Base-by-base conservation (phyloP, 345 rosid species). In the Psidium friedrichsthalianum region DNA sequence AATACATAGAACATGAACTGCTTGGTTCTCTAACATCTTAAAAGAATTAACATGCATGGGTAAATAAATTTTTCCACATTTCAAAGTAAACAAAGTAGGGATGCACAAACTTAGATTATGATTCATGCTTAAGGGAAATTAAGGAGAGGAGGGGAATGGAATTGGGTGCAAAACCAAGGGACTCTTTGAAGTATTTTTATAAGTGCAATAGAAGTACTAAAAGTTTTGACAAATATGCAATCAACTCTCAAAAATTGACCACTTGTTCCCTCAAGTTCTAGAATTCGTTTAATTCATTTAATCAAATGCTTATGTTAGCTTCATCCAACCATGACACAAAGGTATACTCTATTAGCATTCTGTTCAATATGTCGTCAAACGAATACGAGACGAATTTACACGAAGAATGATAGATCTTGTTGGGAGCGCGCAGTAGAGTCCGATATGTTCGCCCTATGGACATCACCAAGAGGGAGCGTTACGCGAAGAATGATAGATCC, bases 361-460 rank as follows among this genome's bases (percentile, higher is more conserved):
- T 0, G 1, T 58, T 58, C 32, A 58, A n/a, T 11, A 0, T 58
- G n/a, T 58, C 18, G 5, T 58, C n/a, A 3, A n/a, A n/a, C 2
- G 10, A 27, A 3, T 59, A 5, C 74, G 13, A 27, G 29, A 59
- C 14, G 18, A 20, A 59, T 32, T 18, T 59, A 59, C 0, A 10
- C 27, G 20, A 20, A 59, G 74, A 59, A 27, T 49, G 51, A 10
- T 49, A 49, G 36, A 36, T 36, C 36, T 3, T 36, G 3, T 36
- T 36, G 36, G 36, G 36, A 36, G n/a, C n/a, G n/a, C n/a, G n/a
- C n/a, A n/a, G n/a, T n/a, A n/a, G n/a, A n/a, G n/a, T n/a, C n/a
- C n/a, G n/a, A n/a, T n/a, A n/a, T n/a, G n/a, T n/a, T n/a, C n/a
- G n/a, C n/a, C n/a, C n/a, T n/a, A n/a, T n/a, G n/a, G n/a, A n/a